Evolutionary conservation across 2,329 filamentous ascomycete genomes (phyloP), one percentile per base, ranked within the genome.

Genomic region (Colletotrichum echinochloae): DNA sequence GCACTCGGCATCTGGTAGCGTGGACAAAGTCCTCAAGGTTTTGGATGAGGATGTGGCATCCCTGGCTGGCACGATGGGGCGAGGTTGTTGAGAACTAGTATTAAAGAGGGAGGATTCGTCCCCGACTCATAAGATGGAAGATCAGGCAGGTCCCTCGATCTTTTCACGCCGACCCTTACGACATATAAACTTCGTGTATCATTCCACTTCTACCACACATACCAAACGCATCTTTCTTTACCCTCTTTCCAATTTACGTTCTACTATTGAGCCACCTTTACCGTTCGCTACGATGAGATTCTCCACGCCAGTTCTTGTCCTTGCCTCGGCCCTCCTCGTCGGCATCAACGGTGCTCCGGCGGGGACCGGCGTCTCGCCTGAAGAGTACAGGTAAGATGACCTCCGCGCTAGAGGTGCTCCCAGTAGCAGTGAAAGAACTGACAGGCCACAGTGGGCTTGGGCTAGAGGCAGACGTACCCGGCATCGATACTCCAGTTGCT

Each of bases 321-420:
- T 71, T 20, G 68, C 65, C 44, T 71, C 68, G 46, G 64, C 65
- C 23, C 65, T 71, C 20, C 52, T 71, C 30, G 68, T 71, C 8
- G 65, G 68, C 57, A 71, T 71, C 57, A 57, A 71, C 16, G 68
- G 68, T 68, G 68, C 68, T 12, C 68, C 68, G 20, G 59, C 68
- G 20, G 63, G 63, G 23, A 54, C n/a, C 1, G 59, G 60, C 16
- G 57, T 71, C 2, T 52, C 52, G 20, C 26, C 12, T 14, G 12
- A 59, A 18, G 51, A 71, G 0, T 11, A 48, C 14, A 49, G 16
- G 68, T 71, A 66, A 5, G 46, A 11, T 44, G n/a, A 6, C 2
- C 1, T 3, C 5, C 5, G 2, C 20, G 5, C 28, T 16, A 18
- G 20, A 46, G 7, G 12, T 5, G 33, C 14, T 14, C 14, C 2